Evolutionary conservation across 495 filamentous ascomycete genomes (phyloP).

Genomic region (Daldinia loculata): DNA sequence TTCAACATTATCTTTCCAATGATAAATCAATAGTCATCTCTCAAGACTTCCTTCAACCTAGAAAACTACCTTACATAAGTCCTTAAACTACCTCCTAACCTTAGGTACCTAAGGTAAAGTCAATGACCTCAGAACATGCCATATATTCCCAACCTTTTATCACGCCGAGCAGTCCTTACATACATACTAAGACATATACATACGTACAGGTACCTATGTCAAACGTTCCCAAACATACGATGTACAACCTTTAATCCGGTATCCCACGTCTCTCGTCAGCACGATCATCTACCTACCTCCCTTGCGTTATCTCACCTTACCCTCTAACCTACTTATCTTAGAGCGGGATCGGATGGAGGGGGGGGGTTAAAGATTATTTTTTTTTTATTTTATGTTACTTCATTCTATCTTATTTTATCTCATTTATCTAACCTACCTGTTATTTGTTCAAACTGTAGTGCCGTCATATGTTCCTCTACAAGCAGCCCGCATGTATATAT

Average conservation of each 20-base stretch:
- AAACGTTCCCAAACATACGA: not conserved
- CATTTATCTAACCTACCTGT: not conserved
- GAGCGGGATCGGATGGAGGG: not conserved
- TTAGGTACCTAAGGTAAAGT: too few species aligned
- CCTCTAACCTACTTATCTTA: not conserved
- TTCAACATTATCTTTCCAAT: too few species aligned
- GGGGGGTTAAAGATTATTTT: not conserved
- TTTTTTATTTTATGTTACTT: not conserved
- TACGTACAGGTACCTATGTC: not conserved
- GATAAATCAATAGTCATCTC: too few species aligned
- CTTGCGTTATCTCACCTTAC: not conserved
- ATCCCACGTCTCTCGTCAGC: not conserved
- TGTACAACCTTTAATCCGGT: not conserved
- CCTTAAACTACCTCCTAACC: too few species aligned
- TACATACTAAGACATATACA: not conserved
- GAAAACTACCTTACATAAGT: too few species aligned
- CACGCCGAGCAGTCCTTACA: too few species aligned
- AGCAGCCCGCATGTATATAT: not conserved
- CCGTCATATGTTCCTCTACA: not conserved
- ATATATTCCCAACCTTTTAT: too few species aligned
- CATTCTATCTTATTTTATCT: not conserved
- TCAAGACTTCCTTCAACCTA: too few species aligned
- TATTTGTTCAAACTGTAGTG: not conserved
- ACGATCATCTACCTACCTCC: not conserved
- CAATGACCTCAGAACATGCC: too few species aligned